Evolutionary conservation across 2,329 filamentous ascomycete species (phyloP).

Genomic region (Blumeria graminis): DNA sequence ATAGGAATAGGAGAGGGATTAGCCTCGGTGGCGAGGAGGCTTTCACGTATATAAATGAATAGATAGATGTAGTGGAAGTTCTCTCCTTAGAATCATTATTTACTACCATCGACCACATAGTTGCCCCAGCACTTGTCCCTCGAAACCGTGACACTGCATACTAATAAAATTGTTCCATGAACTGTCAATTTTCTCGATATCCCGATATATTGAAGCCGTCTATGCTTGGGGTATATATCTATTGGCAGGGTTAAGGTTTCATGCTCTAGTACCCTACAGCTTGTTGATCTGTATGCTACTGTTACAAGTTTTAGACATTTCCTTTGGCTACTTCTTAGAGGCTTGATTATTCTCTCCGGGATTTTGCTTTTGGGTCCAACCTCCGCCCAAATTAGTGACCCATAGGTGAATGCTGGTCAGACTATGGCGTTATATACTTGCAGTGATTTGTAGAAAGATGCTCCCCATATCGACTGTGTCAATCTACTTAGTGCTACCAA

Average conservation of each 20-base stretch:
- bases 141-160: too few relatives aligned
- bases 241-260: neutral
- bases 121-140: too few relatives aligned
- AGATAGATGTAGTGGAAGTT: too few relatives aligned
- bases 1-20: too few relatives aligned
- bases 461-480: neutral
- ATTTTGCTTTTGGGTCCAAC: neutral
- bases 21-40: too few relatives aligned
- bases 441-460: neutral
- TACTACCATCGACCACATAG: too few relatives aligned
- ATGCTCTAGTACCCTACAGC: neutral
- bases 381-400: neutral
- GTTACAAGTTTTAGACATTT: neutral
- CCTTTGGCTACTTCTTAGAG: neutral
- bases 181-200: neutral
- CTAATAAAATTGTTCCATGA: neutral
- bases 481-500: neutral
- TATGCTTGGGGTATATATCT: neutral
- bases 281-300: neutral
- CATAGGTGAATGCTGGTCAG: neutral
- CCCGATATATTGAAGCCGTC: neutral
- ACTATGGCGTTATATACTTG: neutral
- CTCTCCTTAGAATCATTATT: too few relatives aligned
- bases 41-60: too few relatives aligned
- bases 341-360: neutral